Evolutionary conservation across 2,329 filamentous ascomycete species (phyloP).

Genomic region (Ophiostoma fasciatum): DNA sequence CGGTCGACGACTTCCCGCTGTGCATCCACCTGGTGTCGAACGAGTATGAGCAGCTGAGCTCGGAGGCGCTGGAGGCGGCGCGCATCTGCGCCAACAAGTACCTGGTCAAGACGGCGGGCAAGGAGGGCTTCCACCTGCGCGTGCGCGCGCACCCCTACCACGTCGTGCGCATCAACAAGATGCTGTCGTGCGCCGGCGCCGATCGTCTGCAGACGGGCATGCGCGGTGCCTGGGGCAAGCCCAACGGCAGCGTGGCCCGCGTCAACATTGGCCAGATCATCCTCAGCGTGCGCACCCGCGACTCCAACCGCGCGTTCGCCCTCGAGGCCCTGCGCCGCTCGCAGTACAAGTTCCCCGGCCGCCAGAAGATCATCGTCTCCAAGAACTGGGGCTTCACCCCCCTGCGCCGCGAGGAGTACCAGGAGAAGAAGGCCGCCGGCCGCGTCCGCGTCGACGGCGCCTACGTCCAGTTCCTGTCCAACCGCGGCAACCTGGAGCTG

Average conservation of each 20-base stretch:
- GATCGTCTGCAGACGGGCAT: conserved; percentile 99
- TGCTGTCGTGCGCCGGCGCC: conserved; percentile 99
- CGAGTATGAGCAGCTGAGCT: conserved; percentile 99
- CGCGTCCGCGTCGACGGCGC: conserved; percentile 94
- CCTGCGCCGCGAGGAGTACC: conserved; percentile 93
- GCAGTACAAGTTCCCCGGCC: conserved; percentile 99
- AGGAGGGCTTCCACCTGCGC: conserved; percentile 61
- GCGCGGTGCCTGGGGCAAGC: conserved; percentile 99
- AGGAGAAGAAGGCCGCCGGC: conserved; percentile 86
- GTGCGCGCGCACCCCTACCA: conserved; percentile 96
- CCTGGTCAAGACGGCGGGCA: conserved; percentile 56
- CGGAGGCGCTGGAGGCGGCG: conserved; percentile 97
- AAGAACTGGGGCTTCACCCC: conserved; percentile 99
- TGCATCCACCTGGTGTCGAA: conserved; percentile 99
- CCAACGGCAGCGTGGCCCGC: conserved; percentile 96
- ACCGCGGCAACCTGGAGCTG: conserved; percentile 69
- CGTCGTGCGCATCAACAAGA: conserved; percentile 99
- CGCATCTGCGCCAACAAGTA: conserved; percentile 98
- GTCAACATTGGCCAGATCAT: conserved; percentile 99
- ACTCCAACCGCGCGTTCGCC: conserved; percentile 78
- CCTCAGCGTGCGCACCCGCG: conserved; percentile 92
- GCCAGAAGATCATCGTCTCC: conserved; percentile 99
- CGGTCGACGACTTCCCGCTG: conserved; percentile 98
- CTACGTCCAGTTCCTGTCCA: conserved; percentile 97
- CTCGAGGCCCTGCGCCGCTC: conserved; percentile 98